phyloP scores from a whole-genome alignment of 306 rosid species.

The Ziziphus jujuba region DNA sequence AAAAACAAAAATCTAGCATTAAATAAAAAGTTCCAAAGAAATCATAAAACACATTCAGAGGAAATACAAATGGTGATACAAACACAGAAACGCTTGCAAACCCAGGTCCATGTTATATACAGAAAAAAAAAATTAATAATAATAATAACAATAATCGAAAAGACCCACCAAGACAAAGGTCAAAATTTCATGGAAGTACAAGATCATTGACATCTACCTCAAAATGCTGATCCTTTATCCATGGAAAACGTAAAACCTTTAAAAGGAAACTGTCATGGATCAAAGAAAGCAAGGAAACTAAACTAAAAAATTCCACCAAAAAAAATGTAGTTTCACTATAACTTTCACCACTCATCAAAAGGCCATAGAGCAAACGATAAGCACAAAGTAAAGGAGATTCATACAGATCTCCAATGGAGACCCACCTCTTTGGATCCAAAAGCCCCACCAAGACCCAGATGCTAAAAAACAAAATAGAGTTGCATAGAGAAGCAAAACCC shows the following conservation, averaged over 20 bases:
- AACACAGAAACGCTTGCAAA: slow-evolving; percentile 13
- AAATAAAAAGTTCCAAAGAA: not conserved
- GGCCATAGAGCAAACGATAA: slow-evolving; percentile 27
- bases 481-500: slow-evolving; percentile 29
- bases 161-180: slow-evolving; percentile 7
- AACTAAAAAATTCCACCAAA: slow-evolving; percentile 6
- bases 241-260: slow-evolving; percentile 17
- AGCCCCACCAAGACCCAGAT: slow-evolving; percentile 33
- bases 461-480: slow-evolving; percentile 37
- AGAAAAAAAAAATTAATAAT: slow-evolving; percentile 5
- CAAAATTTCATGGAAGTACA: slow-evolving; percentile 7
- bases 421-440: slow-evolving; percentile 41
- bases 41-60: not conserved
- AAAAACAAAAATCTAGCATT: not conserved
- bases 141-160: not conserved
- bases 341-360: slow-evolving; percentile 20
- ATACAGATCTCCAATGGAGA: slow-evolving; percentile 39
- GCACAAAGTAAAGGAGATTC: slow-evolving; percentile 35
- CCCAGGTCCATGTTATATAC: slow-evolving; percentile 2
- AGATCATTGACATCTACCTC: slow-evolving; percentile 21
- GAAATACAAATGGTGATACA: not conserved
- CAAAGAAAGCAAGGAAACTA: slow-evolving; percentile 20
- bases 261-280: slow-evolving; percentile 11
- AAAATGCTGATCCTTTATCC: slow-evolving; percentile 25
- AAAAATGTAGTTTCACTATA: slow-evolving; percentile 20